Evolutionary conservation across 352 stramenopile genomes (phyloP), one percentile per base, ranked within the genome.

Genomic region (Pythium phragmitis): DNA sequence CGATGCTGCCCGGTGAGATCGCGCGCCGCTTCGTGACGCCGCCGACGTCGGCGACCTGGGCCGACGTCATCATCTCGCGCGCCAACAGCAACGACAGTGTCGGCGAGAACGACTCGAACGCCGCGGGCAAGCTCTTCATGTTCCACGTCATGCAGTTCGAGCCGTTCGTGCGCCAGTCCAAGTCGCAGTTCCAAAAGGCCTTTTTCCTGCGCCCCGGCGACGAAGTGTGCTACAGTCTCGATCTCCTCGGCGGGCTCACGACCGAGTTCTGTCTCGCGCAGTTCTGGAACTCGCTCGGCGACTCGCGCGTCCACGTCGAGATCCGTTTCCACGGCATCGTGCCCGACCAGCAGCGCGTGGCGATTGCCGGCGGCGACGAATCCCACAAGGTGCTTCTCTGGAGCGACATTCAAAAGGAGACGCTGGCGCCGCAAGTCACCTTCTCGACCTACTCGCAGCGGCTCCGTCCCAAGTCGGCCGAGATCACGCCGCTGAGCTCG

Each of bases 71-170:
- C 49, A 72, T 98, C 37, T 83, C 75, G 6, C 86, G 87, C 12
- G 62, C 74, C 7, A 47, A 30, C 8, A 51, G 47, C 26, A 57
- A 36, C 11, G 39, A 49, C 9, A 48, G 48, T 56, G 73, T 86
- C 21, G 63, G 60, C 21, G 82, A 88, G 42, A 63, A 76, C 26
- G 80, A 92, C 17, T 89, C 82, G 17, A 89, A 84, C 52, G 67
- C 80, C n/a, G 74, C 80, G 1, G 76, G 80, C 23, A 89, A 88
- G 64, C 59, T 90, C 26, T 97, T 82, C 68, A 91, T 94, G 68
- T 85, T 97, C 57, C 89, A 97, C 67, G 85, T 81, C 26, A 68
- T 97, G 67, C 91, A 98, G 79, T 92, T 97, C 56, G 77, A 94
- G 59, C 85, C 88, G 47, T 92, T 97, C 60, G 77, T 88, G 45